Percentiles rank a stretch among this genome's conserved stretches.
These are phyloP conservation scores for Euphrasia arctica DNA, from an alignment of 305 asterid species.

Conservation along the genomic window DNA sequence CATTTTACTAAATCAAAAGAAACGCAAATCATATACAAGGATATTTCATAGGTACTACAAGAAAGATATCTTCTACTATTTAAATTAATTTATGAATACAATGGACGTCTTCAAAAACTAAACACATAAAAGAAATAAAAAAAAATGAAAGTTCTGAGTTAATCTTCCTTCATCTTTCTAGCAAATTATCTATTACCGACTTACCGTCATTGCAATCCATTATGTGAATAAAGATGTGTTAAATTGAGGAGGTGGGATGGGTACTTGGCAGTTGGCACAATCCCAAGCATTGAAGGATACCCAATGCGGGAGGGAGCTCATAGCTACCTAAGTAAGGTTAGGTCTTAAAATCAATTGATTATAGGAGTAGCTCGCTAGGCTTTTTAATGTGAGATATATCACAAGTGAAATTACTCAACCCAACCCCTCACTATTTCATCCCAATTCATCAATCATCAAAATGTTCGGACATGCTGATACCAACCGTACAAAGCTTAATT, in stretches of 20 bases:
- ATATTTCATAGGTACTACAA: not conserved
- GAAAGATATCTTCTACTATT: not conserved
- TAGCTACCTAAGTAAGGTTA: not conserved
- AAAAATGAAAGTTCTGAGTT: not conserved
- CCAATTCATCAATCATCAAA: not conserved
- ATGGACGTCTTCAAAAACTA: too few relatives aligned
- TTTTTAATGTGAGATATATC: not conserved
- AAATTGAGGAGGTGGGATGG: not conserved
- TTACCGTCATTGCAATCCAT: too few relatives aligned
- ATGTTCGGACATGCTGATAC: not conserved
- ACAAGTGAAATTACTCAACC: not conserved
- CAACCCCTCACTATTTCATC: not conserved
- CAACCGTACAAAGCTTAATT: not conserved
- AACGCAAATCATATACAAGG: slow-evolving; percentile 8
- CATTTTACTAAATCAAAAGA: slow-evolving; percentile 1
- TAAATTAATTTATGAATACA: not conserved
- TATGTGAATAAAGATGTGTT: not conserved
- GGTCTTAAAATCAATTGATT: not conserved
- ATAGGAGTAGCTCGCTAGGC: not conserved
- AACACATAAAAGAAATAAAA: too few relatives aligned
- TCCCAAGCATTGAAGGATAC: not conserved
- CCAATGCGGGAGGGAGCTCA: not conserved
- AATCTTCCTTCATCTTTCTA: slow-evolving; percentile 11
- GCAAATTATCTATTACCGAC: not conserved
- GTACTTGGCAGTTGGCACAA: not conserved